These are phyloP conservation scores for Penicillium sp. DNA, from an alignment of 2,329 filamentous ascomycete species.

Conservation along the genomic window DNA sequence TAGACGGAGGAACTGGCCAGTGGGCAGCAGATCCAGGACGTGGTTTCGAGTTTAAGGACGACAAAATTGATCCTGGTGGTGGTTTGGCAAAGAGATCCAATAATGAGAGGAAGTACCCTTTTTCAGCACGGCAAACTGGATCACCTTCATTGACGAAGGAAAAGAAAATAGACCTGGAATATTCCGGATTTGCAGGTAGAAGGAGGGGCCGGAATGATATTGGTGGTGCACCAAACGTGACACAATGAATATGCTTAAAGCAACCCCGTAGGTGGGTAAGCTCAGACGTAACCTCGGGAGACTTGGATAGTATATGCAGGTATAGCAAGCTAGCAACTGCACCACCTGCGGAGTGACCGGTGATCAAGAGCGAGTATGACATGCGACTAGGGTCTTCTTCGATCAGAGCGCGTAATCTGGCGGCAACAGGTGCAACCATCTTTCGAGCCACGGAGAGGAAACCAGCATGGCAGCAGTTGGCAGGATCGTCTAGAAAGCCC, in stretches of 20 bases:
- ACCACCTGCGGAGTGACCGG: conserved; percentile 82
- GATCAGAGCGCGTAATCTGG: conserved; percentile 67
- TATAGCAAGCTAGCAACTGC: conserved; percentile 80
- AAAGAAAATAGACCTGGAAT: conserved; percentile 71
- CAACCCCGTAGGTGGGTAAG: conserved; percentile 66
- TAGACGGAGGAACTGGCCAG: conserved; percentile 14
- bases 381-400: conserved; percentile 69
- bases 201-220: conserved; percentile 69
- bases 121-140: conserved; percentile 74
- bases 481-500: conserved; percentile 73
- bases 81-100: conserved; percentile 69
- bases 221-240: conserved; percentile 83
- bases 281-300: conserved; percentile 54
- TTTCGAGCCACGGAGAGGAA: conserved; percentile 74
- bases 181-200: conserved; percentile 52
- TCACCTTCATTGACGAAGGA: conserved; percentile 86
- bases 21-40: conserved; percentile 16
- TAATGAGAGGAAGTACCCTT: conserved; percentile 70
- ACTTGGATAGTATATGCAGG: conserved; percentile 70
- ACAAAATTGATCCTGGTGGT: conserved; percentile 41
- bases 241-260: conserved; percentile 79
- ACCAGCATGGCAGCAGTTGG: conserved; percentile 77
- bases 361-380: conserved; percentile 72
- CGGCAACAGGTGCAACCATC: conserved; percentile 73
- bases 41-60: conserved; percentile 22